Base-by-base conservation (phyloP, 805 yeast species). In the Crinitomyces ghanaensis region DNA sequence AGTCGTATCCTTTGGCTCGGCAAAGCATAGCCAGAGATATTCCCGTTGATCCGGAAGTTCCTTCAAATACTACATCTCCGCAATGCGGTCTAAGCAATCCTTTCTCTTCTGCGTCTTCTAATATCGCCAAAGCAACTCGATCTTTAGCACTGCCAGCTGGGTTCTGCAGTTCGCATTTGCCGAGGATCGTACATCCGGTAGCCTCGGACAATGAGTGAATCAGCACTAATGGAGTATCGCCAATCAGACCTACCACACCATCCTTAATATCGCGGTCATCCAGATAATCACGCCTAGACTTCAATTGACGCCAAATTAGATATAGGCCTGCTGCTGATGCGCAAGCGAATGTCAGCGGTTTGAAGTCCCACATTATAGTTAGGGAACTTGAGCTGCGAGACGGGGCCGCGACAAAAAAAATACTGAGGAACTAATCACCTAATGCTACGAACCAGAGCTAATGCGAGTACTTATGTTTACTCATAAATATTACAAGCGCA, bases 91-190 rank as follows among this genome's bases (percentile, higher is more conserved):
- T 51, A 25, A 86, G 53, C 4, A 61, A 49, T 0, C 91, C 91
- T 29, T 48, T 31, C 4, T 44, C 35, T 50, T 83, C 94, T 36
- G 79, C 80, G 15, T 72, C 71, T 36, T 71, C 62, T 12, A 88
- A 78, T 28, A 88, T 78, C 3, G 91, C 83, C 14, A 81, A 59
- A 0, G 97, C 97, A 13, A 91, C 94, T 28, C 98, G 63, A 52
- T 88, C 98, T 46, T 88, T 88, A 4, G 97, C 94, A 32, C 93
- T 79, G 0, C 97, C 97, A 1, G 88, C 98, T 0, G 97, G 96
- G 49, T 88, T 91, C 41, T 66, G 56, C 35, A 83, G 60, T 54
- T 88, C 98, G 40, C 86, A 53, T 49, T 88, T 88, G 23, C 94
- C 97, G 52, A 74, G 82, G 3, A 88, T 72, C 26, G 79, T 76